phyloP scores from a whole-genome alignment of 306 rosid species.

The Herpetospermum pedunculosum region DNA sequence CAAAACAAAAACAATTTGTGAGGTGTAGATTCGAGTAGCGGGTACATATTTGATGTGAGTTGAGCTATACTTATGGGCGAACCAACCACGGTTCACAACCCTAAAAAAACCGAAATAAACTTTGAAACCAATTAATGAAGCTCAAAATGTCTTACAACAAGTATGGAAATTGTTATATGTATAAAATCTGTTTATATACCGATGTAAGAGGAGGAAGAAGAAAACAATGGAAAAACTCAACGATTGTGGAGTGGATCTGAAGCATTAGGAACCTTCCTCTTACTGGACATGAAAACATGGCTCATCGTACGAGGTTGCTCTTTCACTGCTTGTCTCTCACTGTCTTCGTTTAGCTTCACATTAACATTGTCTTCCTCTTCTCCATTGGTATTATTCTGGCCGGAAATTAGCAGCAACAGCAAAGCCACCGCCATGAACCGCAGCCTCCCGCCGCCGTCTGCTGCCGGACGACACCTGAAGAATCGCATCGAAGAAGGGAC shows the following conservation, averaged over 20 bases:
- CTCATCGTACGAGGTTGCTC: constrained; percentile 10
- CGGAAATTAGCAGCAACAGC: constrained; percentile 26
- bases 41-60: too few relatives aligned
- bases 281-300: constrained; percentile 35
- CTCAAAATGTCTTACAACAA: neutral
- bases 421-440: constrained; percentile 23
- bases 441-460: constrained; percentile 7
- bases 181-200: neutral
- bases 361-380: neutral
- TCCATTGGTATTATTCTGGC: constrained; percentile 6
- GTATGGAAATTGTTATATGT: neutral
- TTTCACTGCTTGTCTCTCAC: constrained; percentile 14
- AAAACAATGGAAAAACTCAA: constrained; percentile 14
- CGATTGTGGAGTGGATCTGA: constrained; percentile 94
- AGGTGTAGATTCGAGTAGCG: too few relatives aligned
- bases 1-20: too few relatives aligned
- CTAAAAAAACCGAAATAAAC: too few relatives aligned
- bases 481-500: constrained; percentile 23
- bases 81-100: too few relatives aligned
- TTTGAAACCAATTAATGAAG: too few relatives aligned
- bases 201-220: neutral
- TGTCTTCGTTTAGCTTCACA: constrained; percentile 5
- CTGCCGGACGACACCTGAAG: constrained; percentile 14
- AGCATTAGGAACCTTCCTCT: constrained; percentile 85
- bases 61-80: too few relatives aligned